Evolutionary conservation across 2,329 filamentous ascomycete genomes (phyloP).

Genomic region (Lachnellula suecica): DNA sequence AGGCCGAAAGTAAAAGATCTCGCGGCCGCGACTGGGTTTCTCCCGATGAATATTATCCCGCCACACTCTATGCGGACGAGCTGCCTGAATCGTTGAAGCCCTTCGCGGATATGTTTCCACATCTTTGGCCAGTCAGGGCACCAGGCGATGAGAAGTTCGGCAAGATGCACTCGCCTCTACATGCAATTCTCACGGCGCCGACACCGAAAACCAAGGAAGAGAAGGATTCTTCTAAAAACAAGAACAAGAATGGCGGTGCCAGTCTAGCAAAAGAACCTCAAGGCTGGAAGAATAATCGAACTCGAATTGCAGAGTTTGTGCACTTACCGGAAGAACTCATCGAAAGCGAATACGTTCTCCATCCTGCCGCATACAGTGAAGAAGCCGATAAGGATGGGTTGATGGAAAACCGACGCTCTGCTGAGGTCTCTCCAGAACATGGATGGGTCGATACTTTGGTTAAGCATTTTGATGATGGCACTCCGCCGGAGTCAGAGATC

Average conservation of each 20-base stretch:
- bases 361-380: constrained; percentile 70
- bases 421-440: constrained; percentile 47
- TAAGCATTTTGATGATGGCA: constrained; percentile 62
- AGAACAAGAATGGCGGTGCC: constrained; percentile 57
- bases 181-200: constrained; percentile 77
- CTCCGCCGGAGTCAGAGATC: constrained; percentile 67
- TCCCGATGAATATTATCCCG: constrained; percentile 61
- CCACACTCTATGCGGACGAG: constrained; percentile 47
- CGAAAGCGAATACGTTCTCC: constrained; percentile 81
- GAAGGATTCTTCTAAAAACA: constrained; percentile 45
- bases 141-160: constrained; percentile 81
- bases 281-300: constrained; percentile 72
- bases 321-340: constrained; percentile 70
- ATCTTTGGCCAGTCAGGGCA: constrained; percentile 86
- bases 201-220: constrained; percentile 69
- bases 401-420: constrained; percentile 49
- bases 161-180: constrained; percentile 82
- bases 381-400: constrained; percentile 54
- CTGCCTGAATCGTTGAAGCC: constrained; percentile 58
- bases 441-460: constrained; percentile 86
- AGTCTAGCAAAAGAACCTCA: constrained; percentile 62
- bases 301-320: constrained; percentile 79
- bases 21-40: constrained; percentile 35
- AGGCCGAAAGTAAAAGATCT: constrained; percentile 1
- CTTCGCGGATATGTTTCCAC: constrained; percentile 79